Evolutionary conservation across 2,329 filamentous ascomycete genomes (phyloP), one percentile per base, ranked within the genome.

Genomic region (Neoarthrinium moseri): DNA sequence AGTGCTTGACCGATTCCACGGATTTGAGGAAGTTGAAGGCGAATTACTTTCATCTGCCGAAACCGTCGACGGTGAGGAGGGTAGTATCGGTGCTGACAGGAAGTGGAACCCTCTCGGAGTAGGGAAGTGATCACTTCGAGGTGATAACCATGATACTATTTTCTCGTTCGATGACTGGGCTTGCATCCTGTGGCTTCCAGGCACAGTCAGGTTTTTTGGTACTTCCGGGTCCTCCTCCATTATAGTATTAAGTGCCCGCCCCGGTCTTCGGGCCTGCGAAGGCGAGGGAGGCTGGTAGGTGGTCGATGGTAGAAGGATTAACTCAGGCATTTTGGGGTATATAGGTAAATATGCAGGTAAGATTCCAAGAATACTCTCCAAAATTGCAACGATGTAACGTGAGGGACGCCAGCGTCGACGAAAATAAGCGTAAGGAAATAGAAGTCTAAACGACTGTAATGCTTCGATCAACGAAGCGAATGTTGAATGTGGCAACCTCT

Each of bases 71-170:
- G 81, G 78, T 43, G 81, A 83, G 42, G 80, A 82, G 27, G 83
- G 77, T 46, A 83, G 72, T 59, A 80, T 75, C 37, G 81, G 80
- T 39, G 81, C 82, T 30, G 82, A 72, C 60, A 86, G 75, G 60
- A 83, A 84, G 63, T 86, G 74, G 55, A 79, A 70, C 48, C 83
- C 85, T 57, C 82, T 75, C n/a, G 86, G 85, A 7, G 85, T 87
- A 33, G 85, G 86, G 60, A 89, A 89, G 62, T 89, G 77, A 56
- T 80, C 78, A 62, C 75, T 80, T 64, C 74, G 66, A 34, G 80
- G 80, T 34, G 78, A 80, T 34, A 82, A 63, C 80, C 79, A 83
- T 51, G 77, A 73, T 52, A 77, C 70, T 52, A 81, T 75, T 60
- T 75, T 78, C 47, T 80, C 67, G 49, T 71, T 67, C 32, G 73